phyloP scores from a whole-genome alignment of 306 rosid genomes.

The Lathyrus tuberosus region DNA sequence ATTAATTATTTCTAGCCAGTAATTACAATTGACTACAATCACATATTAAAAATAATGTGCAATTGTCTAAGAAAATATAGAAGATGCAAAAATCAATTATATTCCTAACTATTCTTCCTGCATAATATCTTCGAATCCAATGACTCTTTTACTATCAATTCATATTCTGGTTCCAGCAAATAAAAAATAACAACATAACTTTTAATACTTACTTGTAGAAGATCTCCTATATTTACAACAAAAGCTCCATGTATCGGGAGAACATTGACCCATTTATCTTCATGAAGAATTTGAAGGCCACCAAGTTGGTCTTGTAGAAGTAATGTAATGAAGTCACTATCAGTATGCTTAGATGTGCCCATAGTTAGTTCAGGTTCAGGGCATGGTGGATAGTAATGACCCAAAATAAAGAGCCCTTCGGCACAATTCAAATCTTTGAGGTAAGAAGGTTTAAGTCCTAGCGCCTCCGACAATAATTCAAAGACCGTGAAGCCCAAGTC shows the following conservation, averaged over 20 bases:
- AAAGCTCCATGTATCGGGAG: not conserved
- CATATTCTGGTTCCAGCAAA: no score
- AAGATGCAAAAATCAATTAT: no score
- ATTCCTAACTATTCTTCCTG: no score
- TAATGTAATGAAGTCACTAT: not conserved
- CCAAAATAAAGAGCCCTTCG: not conserved
- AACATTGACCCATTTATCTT: not conserved
- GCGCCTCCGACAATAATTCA: not conserved
- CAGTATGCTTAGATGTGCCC: constrained; percentile 35
- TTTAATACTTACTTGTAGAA: not conserved
- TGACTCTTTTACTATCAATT: no score
- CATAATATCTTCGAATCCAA: no score
- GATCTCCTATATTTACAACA: not conserved
- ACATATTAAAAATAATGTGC: no score
- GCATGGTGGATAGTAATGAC: constrained; percentile 41
- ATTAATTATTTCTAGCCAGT: no score
- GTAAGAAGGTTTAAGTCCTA: not conserved
- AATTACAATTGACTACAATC: no score
- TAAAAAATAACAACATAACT: no score
- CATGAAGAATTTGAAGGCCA: not conserved
- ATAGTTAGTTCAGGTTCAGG: constrained; percentile 44
- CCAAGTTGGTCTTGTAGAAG: not conserved
- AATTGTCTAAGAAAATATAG: no score
- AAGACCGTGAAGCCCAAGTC: not conserved
- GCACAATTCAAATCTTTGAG: not conserved